phyloP scores from a whole-genome alignment of 2,329 filamentous ascomycete species.

The Fusarium hostae region DNA sequence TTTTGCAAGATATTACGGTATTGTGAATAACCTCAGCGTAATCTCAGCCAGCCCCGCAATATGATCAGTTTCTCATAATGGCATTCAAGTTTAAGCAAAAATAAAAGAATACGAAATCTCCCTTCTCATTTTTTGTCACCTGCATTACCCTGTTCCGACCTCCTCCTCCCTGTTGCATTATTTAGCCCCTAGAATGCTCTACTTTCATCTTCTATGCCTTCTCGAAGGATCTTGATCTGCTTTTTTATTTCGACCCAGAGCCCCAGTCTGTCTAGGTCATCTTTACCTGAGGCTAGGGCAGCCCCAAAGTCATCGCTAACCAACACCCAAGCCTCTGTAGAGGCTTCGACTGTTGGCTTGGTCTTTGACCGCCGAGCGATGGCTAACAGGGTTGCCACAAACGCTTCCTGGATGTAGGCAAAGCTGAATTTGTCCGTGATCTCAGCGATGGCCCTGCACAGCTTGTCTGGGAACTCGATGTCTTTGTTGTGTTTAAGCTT shows the following conservation, averaged over 20 bases:
- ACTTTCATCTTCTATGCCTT: not conserved
- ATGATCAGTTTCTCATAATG: no score
- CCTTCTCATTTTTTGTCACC: no score
- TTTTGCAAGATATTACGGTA: no score
- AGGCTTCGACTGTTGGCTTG: not conserved
- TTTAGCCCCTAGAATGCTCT: accelerated
- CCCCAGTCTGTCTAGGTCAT: not conserved
- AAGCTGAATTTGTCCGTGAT: not conserved
- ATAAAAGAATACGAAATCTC: no score
- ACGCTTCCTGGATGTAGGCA: not conserved
- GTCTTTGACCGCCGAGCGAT: not conserved
- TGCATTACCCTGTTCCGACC: no score
- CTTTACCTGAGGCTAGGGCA: accelerated
- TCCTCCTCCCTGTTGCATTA: not conserved
- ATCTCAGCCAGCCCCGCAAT: no score
- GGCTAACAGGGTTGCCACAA: not conserved
- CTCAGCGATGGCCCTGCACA: not conserved
- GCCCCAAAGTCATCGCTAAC: accelerated
- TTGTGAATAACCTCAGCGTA: no score
- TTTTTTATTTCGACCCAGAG: not conserved
- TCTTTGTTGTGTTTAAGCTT: accelerated
- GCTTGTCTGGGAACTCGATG: not conserved
- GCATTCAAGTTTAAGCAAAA: no score
- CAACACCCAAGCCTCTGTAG: not conserved
- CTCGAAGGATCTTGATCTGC: not conserved